phyloP scores from a whole-genome alignment of 1,284 basidiomycete genomes.

The Pseudozyma hubeiensis region DNA sequence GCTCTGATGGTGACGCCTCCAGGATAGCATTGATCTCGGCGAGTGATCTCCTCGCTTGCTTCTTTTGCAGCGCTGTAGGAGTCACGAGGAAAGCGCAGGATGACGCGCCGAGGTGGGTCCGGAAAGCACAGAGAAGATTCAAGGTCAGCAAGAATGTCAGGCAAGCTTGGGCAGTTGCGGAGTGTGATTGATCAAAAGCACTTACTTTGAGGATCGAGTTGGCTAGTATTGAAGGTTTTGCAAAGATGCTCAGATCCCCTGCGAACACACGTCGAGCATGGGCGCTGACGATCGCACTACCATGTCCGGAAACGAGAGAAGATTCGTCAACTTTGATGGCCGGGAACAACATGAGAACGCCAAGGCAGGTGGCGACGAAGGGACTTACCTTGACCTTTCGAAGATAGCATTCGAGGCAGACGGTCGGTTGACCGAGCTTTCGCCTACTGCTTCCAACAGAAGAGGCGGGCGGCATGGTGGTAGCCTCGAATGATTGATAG shows the following conservation, averaged over 20 bases:
- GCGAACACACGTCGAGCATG: slow-evolving; percentile 39
- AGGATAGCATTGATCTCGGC: slow-evolving; percentile 49
- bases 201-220: slow-evolving; percentile 48
- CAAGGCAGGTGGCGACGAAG: too few relatives aligned
- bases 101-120: neutral
- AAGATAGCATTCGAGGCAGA: slow-evolving; percentile 53
- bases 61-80: slow-evolving; percentile 40
- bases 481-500: too few relatives aligned
- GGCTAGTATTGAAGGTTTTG: slow-evolving; percentile 53
- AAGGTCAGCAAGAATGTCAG: too few relatives aligned
- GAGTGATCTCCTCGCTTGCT: slow-evolving; percentile 42
- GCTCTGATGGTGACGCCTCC: slow-evolving; percentile 8
- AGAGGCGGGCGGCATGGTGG: slow-evolving; percentile 33
- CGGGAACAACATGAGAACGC: neutral
- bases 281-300: slow-evolving; percentile 49
- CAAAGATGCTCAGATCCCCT: slow-evolving; percentile 49
- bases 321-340: neutral
- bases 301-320: neutral
- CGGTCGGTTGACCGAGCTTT: slow-evolving; percentile 49
- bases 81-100: neutral
- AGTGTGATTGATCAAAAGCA: neutral
- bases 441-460: slow-evolving; percentile 46
- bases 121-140: neutral
- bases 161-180: too few relatives aligned
- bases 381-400: slow-evolving; percentile 49